A percentile compares a stretch with the other conserved stretches of the same genome.
Conservation (phyloP, 1,284 basidiomycete species). For the Mrakiaceae sp. region DNA sequence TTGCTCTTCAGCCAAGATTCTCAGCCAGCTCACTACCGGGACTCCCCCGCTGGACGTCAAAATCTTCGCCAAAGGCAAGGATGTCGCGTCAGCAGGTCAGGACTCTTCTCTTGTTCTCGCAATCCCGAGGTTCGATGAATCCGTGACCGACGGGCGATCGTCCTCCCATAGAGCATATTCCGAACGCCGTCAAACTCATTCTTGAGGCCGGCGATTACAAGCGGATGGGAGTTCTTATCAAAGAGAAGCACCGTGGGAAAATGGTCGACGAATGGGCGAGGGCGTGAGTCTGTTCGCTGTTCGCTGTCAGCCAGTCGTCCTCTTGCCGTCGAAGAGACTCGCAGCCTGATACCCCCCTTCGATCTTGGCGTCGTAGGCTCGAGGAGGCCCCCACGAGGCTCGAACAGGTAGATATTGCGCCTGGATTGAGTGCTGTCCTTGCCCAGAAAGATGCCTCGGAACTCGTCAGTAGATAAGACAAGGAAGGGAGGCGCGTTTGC, state of each 20-base stretch:
- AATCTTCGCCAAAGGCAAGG: constrained; percentile 29
- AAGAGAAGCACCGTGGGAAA: constrained; percentile 34
- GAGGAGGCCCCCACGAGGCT: constrained; percentile 38
- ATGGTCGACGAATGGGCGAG: constrained; percentile 41
- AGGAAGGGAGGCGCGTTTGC: no score
- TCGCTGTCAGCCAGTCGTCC: background rate
- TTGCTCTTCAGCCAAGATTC: constrained; percentile 29
- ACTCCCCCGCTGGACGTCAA: constrained; percentile 28
- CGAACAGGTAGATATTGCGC: constrained; percentile 64
- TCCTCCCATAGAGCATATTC: constrained; percentile 22
- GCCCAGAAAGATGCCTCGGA: constrained; percentile 86
- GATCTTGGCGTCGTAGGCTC: constrained; percentile 18
- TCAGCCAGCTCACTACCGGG: constrained; percentile 26
- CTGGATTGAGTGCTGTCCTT: constrained; percentile 65
- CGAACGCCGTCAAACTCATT: constrained; percentile 25
- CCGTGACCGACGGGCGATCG: no score
- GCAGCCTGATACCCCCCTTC: background rate
- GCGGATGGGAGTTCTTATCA: constrained; percentile 30
- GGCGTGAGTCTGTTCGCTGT: constrained; percentile 26
- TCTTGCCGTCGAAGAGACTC: background rate
- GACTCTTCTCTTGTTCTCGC: no score
- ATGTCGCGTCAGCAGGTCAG: constrained; percentile 27
- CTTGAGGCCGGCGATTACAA: constrained; percentile 23
- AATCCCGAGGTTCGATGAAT: no score
- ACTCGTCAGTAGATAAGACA: constrained; percentile 45